Evolutionary conservation across 2,329 filamentous ascomycete genomes (phyloP).

Genomic region (Ophiostoma piceae): DNA sequence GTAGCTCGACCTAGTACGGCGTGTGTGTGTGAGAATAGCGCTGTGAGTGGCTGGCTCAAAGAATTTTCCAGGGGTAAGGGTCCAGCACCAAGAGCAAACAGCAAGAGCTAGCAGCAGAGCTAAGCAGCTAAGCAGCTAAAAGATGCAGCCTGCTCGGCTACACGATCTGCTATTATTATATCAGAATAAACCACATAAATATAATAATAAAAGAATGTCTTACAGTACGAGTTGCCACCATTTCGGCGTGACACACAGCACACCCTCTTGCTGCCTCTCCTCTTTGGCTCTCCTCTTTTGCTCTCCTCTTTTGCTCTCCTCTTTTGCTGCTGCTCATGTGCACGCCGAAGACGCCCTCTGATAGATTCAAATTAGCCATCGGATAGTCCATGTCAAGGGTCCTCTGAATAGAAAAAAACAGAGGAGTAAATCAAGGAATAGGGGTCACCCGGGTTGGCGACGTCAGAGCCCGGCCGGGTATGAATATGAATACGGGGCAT

Average conservation of each 20-base stretch:
- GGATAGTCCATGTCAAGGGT: not conserved
- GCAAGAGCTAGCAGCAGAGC: not conserved
- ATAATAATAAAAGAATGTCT: not conserved
- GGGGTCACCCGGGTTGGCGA: not conserved
- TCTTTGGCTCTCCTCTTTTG: too few species aligned
- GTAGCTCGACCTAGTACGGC: not conserved
- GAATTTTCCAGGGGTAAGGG: not conserved
- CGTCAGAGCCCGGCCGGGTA: not conserved
- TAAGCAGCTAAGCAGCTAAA: not conserved
- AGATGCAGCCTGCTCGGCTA: not conserved
- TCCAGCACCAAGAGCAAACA: not conserved
- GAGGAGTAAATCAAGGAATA: not conserved
- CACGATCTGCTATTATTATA: not conserved
- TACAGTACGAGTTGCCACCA: slow-evolving; percentile 9
- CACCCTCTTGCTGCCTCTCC: not conserved
- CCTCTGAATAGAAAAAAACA: not conserved
- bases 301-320: not conserved
- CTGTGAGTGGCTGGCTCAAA: not conserved
- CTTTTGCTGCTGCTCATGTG: not conserved
- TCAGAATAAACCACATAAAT: not conserved
- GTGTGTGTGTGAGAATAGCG: not conserved
- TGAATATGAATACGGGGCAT: not conserved
- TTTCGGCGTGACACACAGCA: not conserved
- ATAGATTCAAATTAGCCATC: not conserved
- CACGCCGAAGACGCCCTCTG: not conserved